phyloP scores from a whole-genome alignment of 768 basidiomycete genomes.

The Exsudoporus frostii region DNA sequence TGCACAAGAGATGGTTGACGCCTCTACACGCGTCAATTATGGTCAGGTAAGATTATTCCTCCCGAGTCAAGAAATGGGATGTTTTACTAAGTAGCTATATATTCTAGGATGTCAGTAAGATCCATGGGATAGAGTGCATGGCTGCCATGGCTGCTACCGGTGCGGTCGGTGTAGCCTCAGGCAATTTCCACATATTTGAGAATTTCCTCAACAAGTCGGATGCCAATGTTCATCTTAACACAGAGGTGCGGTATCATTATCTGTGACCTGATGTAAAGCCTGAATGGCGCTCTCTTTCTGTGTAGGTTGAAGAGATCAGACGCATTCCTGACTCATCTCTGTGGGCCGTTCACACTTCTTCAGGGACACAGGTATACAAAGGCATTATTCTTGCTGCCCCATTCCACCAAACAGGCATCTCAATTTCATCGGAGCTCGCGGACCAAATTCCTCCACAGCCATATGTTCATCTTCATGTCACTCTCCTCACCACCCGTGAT shows the following conservation, averaged over 20 bases:
- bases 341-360: slow-evolving; percentile 52
- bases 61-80: not conserved
- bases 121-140: slow-evolving; percentile 76
- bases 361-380: slow-evolving; percentile 53
- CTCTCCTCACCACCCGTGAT: slow-evolving; percentile 78
- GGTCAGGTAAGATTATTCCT: slow-evolving; percentile 50
- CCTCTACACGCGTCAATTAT: slow-evolving; percentile 81
- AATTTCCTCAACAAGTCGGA: slow-evolving; percentile 68
- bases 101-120: slow-evolving; percentile 56
- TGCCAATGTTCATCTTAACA: slow-evolving; percentile 69
- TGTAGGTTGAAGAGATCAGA: slow-evolving; percentile 53
- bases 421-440: slow-evolving; percentile 45
- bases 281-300: not conserved
- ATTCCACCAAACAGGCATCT: slow-evolving; percentile 65
- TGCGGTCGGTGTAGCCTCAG: slow-evolving; percentile 66
- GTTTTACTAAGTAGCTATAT: not conserved
- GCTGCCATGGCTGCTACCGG: slow-evolving; percentile 69
- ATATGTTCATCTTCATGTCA: slow-evolving; percentile 86
- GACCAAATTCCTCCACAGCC: slow-evolving; percentile 62
- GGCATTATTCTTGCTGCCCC: slow-evolving; percentile 87
- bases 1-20: slow-evolving; percentile 72
- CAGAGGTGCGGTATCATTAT: slow-evolving; percentile 45
- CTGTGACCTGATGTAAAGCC: not conserved
- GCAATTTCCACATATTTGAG: slow-evolving; percentile 85
- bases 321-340: slow-evolving; percentile 41